A percentile compares a stretch with the other conserved stretches of the same genome.
These are phyloP conservation scores for Phyllosticta ampelicida DNA, from an alignment of 2,329 filamentous ascomycete species.

Conservation along the genomic window DNA sequence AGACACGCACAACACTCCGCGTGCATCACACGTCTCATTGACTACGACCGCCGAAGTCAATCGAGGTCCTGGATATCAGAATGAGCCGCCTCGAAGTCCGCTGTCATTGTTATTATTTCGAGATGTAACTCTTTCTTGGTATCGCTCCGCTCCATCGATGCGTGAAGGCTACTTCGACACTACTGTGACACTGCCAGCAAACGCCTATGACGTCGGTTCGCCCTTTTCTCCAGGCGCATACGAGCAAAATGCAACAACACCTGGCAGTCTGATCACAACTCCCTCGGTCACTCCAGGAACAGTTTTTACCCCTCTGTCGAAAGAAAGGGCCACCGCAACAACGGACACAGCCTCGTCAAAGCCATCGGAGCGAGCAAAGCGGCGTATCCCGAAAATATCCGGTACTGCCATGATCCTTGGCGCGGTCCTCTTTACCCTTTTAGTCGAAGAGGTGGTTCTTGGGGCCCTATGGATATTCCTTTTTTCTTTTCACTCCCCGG, in stretches of 20 bases:
- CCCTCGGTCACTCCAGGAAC: neutral
- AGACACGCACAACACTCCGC: constrained; percentile 1
- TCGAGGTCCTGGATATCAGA: neutral
- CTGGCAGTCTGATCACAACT: neutral
- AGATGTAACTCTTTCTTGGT: neutral
- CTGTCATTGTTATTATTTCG: neutral
- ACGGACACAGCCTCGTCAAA: neutral
- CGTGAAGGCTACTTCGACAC: neutral
- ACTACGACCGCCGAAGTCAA: neutral
- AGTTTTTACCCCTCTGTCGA: neutral
- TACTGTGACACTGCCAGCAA: neutral
- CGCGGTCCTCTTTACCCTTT: neutral
- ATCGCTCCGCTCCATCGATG: constrained; percentile 9
- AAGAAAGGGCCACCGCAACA: neutral
- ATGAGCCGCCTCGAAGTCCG: neutral
- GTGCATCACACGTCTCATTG: constrained; percentile 4
- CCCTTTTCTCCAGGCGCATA: neutral
- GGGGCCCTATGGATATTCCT: constrained; percentile 5
- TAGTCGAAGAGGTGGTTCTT: constrained; percentile 6
- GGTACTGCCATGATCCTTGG: neutral
- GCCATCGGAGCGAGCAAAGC: neutral
- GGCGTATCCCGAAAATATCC: neutral
- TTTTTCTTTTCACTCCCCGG: neutral
- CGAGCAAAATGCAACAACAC: neutral
- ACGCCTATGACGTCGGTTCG: neutral